Evolutionary conservation across 768 basidiomycete genomes (phyloP).

Genomic region (Thelephora aurantiotincta): DNA sequence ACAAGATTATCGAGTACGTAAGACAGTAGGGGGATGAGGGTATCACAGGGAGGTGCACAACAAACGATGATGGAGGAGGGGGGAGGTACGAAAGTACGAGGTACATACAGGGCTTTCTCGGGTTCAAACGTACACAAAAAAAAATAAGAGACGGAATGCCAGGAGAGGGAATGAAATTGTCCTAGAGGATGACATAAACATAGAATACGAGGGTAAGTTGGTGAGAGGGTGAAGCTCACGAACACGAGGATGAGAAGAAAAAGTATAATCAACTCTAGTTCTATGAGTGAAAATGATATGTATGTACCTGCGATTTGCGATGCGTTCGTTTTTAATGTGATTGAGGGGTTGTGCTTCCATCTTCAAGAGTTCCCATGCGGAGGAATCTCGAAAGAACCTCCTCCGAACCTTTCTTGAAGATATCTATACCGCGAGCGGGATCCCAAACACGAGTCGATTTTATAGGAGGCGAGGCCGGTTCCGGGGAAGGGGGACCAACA

Average conservation of each 20-base stretch:
- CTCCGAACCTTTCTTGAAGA: conserved; percentile 80
- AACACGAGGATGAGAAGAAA: too few species aligned
- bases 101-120: neutral
- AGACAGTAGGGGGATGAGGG: neutral
- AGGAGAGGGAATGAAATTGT: too few species aligned
- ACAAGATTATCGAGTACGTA: too few species aligned
- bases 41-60: neutral
- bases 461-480: conserved; percentile 14
- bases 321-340: neutral
- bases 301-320: neutral
- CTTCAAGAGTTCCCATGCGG: conserved; percentile 63
- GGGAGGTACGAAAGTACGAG: neutral
- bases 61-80: neutral
- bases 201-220: too few species aligned
- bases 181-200: too few species aligned
- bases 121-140: too few species aligned
- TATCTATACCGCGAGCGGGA: conserved; percentile 70
- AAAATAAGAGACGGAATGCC: too few species aligned
- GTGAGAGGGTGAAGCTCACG: too few species aligned
- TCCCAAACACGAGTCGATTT: conserved; percentile 64
- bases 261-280: too few species aligned
- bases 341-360: conserved; percentile 13
- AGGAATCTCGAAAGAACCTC: conserved; percentile 76
- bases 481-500: conserved; percentile 22
- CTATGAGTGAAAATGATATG: conserved; percentile 1